Base-by-base conservation (phyloP, 75 land plant genomes). In the Cupressus sempervirens region DNA sequence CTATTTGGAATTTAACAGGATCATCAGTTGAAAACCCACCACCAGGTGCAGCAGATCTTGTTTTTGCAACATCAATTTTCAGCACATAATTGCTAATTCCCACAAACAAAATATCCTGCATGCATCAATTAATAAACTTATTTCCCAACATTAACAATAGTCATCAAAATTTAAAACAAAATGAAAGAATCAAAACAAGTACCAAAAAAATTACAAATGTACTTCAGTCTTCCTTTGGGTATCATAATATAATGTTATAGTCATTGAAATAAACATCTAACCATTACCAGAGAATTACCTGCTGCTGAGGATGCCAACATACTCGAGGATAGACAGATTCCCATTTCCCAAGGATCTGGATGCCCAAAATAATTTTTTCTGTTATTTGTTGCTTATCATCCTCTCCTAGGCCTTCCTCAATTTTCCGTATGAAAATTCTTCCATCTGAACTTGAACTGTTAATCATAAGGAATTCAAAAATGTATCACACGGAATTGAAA, bases 271-370 rank as follows among this genome's bases (percentile, higher is more conserved):
- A 40, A 1, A 45, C 1, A 11, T 41, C 3, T 45, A 80, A 10
- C 41, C 52, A 26, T 80, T 46, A 0, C 40, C 20, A 36, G 53
- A 15, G 40, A 52, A 62, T 85, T 86, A 94, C 97, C 89, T 95
- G 96, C 87, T 92, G 91, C 82, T 93, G 93, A 41, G 89, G 87
- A 83, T 95, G 93, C 99, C 99, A 97, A 75, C 99, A 96, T 67
- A 97, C 86, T 75, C 93, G 88, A 43, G 99, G 99, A 89, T 94
- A 94, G 35, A 88, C 84, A 52, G 92, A 86, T 16, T 94, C 95
- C 84, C 89, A 91, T 36, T 91, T 90, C 77, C 96, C 95, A 23
- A 85, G 38, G 18, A 97, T 84, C 76, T 97, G 96, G 83, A 97
- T 76, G 52, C 96, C 95, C 81, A 92, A 75, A 48, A 97, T 83